Base-by-base conservation (phyloP, 495 filamentous ascomycete species). In the Friedmanniomyces simplex region DNA sequence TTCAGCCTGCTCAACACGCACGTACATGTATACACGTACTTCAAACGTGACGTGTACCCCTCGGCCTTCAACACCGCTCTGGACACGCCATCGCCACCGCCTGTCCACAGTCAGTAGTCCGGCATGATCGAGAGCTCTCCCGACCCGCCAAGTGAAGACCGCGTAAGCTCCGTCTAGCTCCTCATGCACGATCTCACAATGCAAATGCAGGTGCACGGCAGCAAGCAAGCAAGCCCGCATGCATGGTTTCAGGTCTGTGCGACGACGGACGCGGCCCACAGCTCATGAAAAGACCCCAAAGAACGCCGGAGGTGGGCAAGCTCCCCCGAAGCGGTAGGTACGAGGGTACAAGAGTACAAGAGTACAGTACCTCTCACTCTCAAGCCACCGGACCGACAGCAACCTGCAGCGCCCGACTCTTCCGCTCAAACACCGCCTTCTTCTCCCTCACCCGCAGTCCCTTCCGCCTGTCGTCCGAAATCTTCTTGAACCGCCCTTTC, bases 401-500 rank as follows among this genome's bases (percentile, higher is more conserved):
- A 2, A 49, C 46, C 25, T 16, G 20, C 25, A 5, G 4, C 20
- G 3, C 13, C 46, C 13, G 6, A 24, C 12, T 28, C 21, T 10
- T 49, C 12, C 24, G 20, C 42, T 54, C 14, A 30, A 56, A 47
- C 52, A 46, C 65, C 25, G 70, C 69, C 61, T 76, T 68, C 55
- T 71, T 75, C 47, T 73, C 67, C 32, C 51, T 65, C 48, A 70
- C 67, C 58, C 68, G 74, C 55, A 75, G 68, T 54, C 66, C 67
- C 55, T 72, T 72, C 50, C 70, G 77, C 68, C 72, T 77, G 18
- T 71, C 71, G 0, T 73, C 76, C 66, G 77, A 72, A 16, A 81
- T 62, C 48, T 68, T 68, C 7, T 78, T 71, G 63, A 85, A 91
- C 37, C 79, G 76, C 12, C 86, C 85, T 63, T 81, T 81, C 11